Percentiles rank a stretch among this genome's conserved stretches.
phyloP scores from a whole-genome alignment of 2,329 filamentous ascomycete genomes.

The Aulographum hederae region DNA sequence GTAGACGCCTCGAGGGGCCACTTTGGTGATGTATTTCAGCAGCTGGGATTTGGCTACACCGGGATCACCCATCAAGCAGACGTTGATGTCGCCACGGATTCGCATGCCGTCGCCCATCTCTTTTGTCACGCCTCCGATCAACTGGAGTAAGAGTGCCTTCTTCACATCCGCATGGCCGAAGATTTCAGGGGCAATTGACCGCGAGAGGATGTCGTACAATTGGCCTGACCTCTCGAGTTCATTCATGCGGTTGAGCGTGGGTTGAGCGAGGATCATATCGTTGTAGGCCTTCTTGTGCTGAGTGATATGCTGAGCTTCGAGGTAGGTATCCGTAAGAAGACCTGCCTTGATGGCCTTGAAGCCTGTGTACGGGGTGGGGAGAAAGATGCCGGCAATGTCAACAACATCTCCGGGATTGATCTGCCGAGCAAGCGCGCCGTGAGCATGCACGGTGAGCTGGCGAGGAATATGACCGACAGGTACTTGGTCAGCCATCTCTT shows the following conservation, averaged over 20 bases:
- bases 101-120: constrained; percentile 97
- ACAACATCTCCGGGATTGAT: constrained; percentile 90
- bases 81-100: constrained; percentile 96
- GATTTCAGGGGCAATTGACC: constrained; percentile 94
- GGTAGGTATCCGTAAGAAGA: constrained; percentile 88
- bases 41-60: constrained; percentile 98
- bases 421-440: constrained; percentile 68
- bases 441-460: constrained; percentile 74
- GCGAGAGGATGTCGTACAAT: constrained; percentile 87
- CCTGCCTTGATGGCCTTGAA: constrained; percentile 95
- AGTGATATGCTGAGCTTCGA: constrained; percentile 81
- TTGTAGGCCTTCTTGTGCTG: constrained; percentile 99
- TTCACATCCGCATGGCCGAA: constrained; percentile 95
- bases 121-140: constrained; percentile 92
- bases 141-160: constrained; percentile 84
- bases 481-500: constrained; percentile 98
- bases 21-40: constrained; percentile 96
- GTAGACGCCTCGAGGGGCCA: constrained; percentile 80
- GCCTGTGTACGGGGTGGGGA: constrained; percentile 95
- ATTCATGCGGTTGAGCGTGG: constrained; percentile 67
- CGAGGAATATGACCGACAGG: constrained; percentile 94
- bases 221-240: constrained; percentile 71
- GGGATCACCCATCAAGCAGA: constrained; percentile 97
- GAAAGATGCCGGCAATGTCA: constrained; percentile 85
- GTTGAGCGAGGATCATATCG: constrained; percentile 68